Evolutionary conservation across 2,329 filamentous ascomycete genomes (phyloP), one percentile per base, ranked within the genome.

Genomic region (Penicillium sp.): DNA sequence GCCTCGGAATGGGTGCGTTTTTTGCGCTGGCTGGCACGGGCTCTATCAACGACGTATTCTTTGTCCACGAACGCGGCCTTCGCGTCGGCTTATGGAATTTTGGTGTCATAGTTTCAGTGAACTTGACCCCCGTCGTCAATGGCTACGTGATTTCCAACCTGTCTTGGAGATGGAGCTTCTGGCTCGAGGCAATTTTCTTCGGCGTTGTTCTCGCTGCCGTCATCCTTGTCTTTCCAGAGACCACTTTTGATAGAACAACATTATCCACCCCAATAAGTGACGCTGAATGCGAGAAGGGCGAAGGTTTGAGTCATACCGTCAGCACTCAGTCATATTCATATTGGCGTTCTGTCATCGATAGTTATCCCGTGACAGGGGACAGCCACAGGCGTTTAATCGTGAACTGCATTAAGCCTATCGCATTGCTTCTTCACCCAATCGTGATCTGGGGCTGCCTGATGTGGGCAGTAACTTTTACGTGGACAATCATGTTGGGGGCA

Each of bases 11-110:
- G 47, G 28, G 47, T 21, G 47, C 26, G 11, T 49, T 49, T 28
- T 49, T 49, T 28, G 47, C 47, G 5, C 47, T 49, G 30, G 47
- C 47, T 18, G 47, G 47, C 16, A 49, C 28, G 33, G 47, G 26
- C 47, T 49, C 47, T 2, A 75, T 79, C 30, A 79, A 79, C 55
- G 76, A 79, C 52, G 75, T 78, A 23, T 78, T 78, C 64, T 78
- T 74, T 64, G 64, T 75, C 5, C 76, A 79, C 60, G 76, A 79
- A 58, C 72, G 76, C n/a, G 76, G 75, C 16, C 35, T 49, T 18
- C 26, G 47, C 35, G 47, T 49, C 18, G 47, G 47, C 8, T 18
- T 49, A 2, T 49, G 47, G 47, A 49, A 49, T 28, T 49, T 49
- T 38, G 30, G 47, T 7, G 28, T 49, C n/a, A 49, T 49, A 33